These are phyloP conservation scores for Caloboletus inedulis DNA, from an alignment of 1,284 basidiomycete species.

Conservation along the genomic window DNA sequence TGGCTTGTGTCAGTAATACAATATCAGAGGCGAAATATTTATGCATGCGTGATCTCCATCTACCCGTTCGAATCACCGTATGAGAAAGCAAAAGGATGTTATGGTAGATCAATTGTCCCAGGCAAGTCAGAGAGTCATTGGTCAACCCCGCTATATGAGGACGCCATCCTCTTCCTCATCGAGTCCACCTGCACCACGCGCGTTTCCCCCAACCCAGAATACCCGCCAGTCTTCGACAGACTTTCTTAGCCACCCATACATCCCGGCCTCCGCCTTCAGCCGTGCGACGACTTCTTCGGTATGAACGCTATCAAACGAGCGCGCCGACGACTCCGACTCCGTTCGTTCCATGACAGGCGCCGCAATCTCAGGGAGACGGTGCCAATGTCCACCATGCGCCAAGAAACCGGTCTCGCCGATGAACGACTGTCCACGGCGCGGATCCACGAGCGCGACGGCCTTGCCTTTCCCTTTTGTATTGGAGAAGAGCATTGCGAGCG, in stretches of 20 bases:
- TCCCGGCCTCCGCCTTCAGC: conserved; percentile 53
- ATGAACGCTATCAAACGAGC: conserved; percentile 49
- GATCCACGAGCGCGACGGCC: conserved; percentile 50
- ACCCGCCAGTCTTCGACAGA: conserved; percentile 70
- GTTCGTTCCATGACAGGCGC: conserved; percentile 35
- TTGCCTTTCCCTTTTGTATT: conserved; percentile 15
- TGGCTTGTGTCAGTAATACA: conserved; percentile 18
- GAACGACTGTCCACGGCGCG: conserved; percentile 54
- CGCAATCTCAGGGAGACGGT: conserved; percentile 43
- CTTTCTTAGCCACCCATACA: conserved; percentile 72
- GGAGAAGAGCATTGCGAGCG: conserved; percentile 35
- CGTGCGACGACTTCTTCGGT: conserved; percentile 46
- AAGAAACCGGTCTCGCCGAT: conserved; percentile 65
- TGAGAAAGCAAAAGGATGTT: background rate
- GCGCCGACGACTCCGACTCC: conserved; percentile 41
- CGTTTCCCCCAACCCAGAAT: conserved; percentile 70
- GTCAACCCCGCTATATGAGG: conserved; percentile 21
- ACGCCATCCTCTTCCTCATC: conserved; percentile 27
- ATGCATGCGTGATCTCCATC: conserved; percentile 12
- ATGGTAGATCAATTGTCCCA: background rate
- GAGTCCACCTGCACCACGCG: conserved; percentile 27
- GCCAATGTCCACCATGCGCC: conserved; percentile 67
- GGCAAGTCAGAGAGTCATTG: background rate
- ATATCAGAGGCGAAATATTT: conserved; percentile 17
- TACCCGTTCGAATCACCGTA: background rate